Conservation (phyloP, 2,329 filamentous ascomycete genomes). For the Pseudogymnoascus sp. region DNA sequence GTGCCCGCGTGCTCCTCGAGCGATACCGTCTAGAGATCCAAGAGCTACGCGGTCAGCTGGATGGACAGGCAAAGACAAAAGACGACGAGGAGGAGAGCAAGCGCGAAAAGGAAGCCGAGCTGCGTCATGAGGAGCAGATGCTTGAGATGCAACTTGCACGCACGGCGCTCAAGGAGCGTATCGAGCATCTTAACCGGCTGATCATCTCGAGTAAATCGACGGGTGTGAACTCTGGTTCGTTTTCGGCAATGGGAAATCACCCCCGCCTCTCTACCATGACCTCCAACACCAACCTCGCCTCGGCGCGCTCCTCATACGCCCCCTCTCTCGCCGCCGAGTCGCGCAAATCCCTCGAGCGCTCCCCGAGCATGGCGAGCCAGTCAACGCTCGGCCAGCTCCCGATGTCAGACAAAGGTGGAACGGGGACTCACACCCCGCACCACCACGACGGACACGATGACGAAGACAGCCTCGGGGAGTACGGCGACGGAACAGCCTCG, state of each 20-base stretch:
- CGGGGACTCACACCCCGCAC: conserved; percentile 11
- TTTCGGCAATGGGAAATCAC: conserved; percentile 59
- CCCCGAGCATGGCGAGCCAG: conserved; percentile 57
- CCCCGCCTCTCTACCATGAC: conserved; percentile 46
- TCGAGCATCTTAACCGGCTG: conserved; percentile 90
- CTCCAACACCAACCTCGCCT: conserved; percentile 41
- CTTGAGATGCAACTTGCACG: conserved; percentile 96
- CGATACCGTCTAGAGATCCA: conserved; percentile 90
- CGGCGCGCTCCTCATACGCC: conserved; percentile 61
- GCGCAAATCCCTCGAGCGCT: conserved; percentile 45
- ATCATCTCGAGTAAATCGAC: conserved; percentile 94
- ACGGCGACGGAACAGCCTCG: conserved; percentile 77
- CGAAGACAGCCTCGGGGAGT: conserved; percentile 70
- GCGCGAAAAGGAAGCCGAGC: conserved; percentile 70
- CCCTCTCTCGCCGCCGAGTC: conserved; percentile 40
- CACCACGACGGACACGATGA: conserved; percentile 36
- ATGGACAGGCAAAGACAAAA: conserved; percentile 66
- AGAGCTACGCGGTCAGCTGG: conserved; percentile 71
- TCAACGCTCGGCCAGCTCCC: conserved; percentile 27
- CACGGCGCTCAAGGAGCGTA: conserved; percentile 92
- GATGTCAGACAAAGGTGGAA: conserved; percentile 13
- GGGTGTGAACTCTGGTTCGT: conserved; percentile 75
- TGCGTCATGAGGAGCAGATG: conserved; percentile 93
- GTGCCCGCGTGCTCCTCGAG: conserved; percentile 79
- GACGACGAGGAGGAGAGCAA: conserved; percentile 64